Evolutionary conservation across 306 rosid species (phyloP).

Genomic region (Luffa aegyptiaca): DNA sequence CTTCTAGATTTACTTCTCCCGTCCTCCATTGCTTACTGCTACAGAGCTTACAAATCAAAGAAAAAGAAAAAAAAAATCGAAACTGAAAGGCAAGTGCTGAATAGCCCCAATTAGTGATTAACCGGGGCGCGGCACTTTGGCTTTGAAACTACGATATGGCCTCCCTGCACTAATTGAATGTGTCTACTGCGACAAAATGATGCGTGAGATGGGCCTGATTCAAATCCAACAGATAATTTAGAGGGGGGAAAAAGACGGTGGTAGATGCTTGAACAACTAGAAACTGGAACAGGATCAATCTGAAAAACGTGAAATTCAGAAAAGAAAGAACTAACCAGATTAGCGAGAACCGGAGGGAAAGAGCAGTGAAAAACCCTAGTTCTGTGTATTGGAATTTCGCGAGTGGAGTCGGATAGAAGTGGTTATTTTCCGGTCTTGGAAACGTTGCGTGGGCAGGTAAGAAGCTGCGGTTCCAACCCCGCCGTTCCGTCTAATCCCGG

Average conservation of each 20-base stretch:
- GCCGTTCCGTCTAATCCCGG: not conserved
- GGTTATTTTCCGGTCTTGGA: not conserved
- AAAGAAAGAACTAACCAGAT: not conserved
- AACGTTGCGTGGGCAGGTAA: not conserved
- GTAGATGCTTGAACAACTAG: not conserved
- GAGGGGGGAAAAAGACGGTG: not conserved
- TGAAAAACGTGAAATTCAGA: not conserved
- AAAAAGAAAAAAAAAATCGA: not conserved
- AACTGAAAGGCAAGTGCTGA: not conserved
- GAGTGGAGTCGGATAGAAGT: not conserved
- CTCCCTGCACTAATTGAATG: not conserved
- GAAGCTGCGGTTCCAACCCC: not conserved
- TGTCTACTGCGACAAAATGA: not conserved
- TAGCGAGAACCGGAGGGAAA: not conserved
- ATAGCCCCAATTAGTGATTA: not conserved
- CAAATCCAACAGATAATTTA: not conserved
- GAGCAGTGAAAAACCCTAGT: slow-evolving; percentile 4
- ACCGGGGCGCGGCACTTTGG: not conserved
- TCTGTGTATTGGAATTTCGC: not conserved
- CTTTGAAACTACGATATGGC: not conserved
- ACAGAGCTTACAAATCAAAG: not conserved
- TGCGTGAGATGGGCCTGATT: not conserved
- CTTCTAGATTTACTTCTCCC: slow-evolving; percentile 49
- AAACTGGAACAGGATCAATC: not conserved
- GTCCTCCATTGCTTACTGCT: slow-evolving; percentile 40